Conservation (phyloP, 2,329 filamentous ascomycete species). For the Nakataea oryzae region DNA sequence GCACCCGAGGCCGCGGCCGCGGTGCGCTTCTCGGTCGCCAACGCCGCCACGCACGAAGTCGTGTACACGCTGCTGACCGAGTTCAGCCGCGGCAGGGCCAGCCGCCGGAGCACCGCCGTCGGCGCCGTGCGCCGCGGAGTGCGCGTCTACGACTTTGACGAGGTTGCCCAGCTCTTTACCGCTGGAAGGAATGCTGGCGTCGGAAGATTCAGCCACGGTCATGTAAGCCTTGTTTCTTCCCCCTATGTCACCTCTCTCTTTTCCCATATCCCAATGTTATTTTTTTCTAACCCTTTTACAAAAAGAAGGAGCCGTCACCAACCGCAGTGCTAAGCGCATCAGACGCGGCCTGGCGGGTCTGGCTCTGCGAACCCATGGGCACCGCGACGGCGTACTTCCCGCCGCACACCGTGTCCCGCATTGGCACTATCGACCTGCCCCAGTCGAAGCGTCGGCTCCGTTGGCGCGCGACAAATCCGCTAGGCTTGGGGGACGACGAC, state of each 20-base stretch:
- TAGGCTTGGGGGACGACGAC: background rate
- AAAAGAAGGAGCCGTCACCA: background rate
- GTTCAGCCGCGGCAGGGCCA: background rate
- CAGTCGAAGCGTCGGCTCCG: background rate
- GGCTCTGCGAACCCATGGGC: background rate
- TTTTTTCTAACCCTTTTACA: background rate
- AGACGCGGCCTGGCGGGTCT: background rate
- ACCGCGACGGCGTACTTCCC: background rate
- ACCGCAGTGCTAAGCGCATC: background rate
- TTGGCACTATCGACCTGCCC: background rate
- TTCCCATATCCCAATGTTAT: no score
- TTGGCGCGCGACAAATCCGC: background rate
- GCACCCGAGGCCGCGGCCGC: no score
- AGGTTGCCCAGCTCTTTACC: background rate
- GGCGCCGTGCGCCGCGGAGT: background rate
- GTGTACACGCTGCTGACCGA: background rate
- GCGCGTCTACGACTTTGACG: background rate
- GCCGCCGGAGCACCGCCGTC: background rate
- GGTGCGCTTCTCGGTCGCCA: background rate
- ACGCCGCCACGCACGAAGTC: background rate
- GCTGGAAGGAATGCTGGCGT: background rate
- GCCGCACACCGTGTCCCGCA: background rate
- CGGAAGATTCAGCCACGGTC: background rate
- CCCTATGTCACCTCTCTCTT: no score
- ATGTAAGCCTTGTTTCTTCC: background rate